Base-by-base conservation (phyloP, 1,284 basidiomycete genomes). In the Boletus calvinii region DNA sequence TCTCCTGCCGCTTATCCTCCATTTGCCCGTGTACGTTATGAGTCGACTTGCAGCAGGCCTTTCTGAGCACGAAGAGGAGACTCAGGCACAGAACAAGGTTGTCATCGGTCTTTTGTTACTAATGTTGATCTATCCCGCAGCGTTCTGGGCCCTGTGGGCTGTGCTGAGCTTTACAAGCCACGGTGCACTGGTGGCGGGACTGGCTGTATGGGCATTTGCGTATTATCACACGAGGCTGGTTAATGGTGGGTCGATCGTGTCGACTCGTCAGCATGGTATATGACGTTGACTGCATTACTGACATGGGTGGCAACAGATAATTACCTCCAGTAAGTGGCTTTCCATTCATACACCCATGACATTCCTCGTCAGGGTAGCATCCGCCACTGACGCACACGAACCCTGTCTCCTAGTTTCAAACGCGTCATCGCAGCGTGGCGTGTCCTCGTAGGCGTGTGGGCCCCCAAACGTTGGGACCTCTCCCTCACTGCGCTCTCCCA, bases 1-100 rank as follows among this genome's bases (percentile, higher is more conserved):
- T 75, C 64, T 91, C 50, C 70, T 94, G 44, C 94, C 94, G 1
- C 77, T 96, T 38, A 62, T 94, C 47, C 76, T 94, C 44, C 90
- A 97, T 67, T 62, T 84, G 24, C 94, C 94, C 0, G 83, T 90
- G 41, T 97, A 97, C 70, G 70, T 85, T 53, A 84, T 94, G 74
- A 87, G 84, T 12, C 76, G 84, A 29, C 64, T 87, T 43, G 92
- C 90, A 42, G 90, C 87, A 5, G 74, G 78, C 39, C 72, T 94
- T 32, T 88, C 80, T 17, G 83, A 92, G 64, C 84, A 94, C 59
- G 94, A 98, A 69, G 90, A 92, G 65, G 94, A 96, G 70, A 89
- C 90, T 5, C 90, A 92, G 70, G 94, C 93, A 34, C 92, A 95
- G 74, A 94, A 89, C 74, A 95, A 97, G 74, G 83, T 95, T 38